A percentile compares a stretch with the other conserved stretches of the same genome.
These are phyloP conservation scores for Obba rivulosa DNA, from an alignment of 768 basidiomycete genomes.

Conservation along the genomic window DNA sequence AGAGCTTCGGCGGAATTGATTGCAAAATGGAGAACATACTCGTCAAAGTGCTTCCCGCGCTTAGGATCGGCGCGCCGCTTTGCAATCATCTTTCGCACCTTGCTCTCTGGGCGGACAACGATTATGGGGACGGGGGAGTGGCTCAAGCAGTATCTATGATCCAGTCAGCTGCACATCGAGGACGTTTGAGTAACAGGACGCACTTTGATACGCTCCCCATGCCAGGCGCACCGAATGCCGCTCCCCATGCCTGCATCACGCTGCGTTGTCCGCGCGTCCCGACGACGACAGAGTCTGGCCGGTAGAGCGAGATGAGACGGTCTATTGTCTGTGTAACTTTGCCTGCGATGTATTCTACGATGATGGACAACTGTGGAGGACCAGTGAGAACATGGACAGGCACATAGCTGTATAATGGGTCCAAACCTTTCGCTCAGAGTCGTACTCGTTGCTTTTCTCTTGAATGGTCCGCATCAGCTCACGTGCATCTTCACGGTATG, in stretches of 20 bases:
- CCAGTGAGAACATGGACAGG: neutral
- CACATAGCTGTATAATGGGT: too few species aligned
- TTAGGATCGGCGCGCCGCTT: conserved; percentile 89
- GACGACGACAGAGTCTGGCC: conserved; percentile 89
- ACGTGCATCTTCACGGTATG: conserved; percentile 80
- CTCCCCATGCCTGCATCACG: conserved; percentile 48
- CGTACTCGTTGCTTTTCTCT: conserved; percentile 72
- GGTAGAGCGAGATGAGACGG: conserved; percentile 86
- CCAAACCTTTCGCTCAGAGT: conserved; percentile 66
- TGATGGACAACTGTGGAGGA: conserved; percentile 63
- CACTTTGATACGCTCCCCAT: conserved; percentile 62
- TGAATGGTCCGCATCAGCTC: conserved; percentile 77
- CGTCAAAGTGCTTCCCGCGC: conserved; percentile 78
- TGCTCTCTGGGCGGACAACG: conserved; percentile 87
- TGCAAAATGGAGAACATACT: conserved; percentile 28
- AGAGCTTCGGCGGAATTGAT: neutral
- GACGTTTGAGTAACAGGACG: conserved; percentile 5
- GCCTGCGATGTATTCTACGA: conserved; percentile 93
- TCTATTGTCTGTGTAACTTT: conserved; percentile 86
- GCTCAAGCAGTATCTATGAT: conserved; percentile 68
- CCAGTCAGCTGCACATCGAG: too few species aligned
- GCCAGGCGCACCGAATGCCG: conserved; percentile 42
- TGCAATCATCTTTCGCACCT: conserved; percentile 77
- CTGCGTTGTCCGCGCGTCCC: conserved; percentile 75
- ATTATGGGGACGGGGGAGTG: conserved; percentile 96